phyloP scores from a whole-genome alignment of 202 grass and related monocot species.

The Saccharum hybrid region DNA sequence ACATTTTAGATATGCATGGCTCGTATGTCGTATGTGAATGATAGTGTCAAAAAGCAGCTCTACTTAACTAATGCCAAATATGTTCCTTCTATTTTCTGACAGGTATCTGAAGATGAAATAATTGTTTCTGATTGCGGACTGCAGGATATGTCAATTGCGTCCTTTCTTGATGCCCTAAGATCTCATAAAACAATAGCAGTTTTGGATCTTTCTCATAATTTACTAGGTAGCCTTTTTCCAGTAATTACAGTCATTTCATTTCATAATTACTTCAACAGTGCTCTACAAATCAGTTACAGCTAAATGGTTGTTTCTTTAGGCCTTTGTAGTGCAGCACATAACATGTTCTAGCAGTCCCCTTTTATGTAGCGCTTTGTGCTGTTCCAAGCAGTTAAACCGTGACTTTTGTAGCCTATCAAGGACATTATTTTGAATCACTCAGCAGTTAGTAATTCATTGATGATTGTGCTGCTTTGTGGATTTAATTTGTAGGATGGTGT shows the following conservation, averaged over 20 bases:
- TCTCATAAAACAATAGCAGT: slow-evolving; percentile 86
- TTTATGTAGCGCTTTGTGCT: neutral
- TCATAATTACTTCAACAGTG: slow-evolving; percentile 13
- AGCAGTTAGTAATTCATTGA: neutral
- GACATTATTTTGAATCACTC: neutral
- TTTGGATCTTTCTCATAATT: slow-evolving; percentile 96
- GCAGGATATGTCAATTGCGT: slow-evolving; percentile 72
- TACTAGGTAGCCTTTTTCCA: slow-evolving; percentile 68
- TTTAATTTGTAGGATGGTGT: neutral
- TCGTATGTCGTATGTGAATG: slow-evolving; percentile 12
- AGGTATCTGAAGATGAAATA: slow-evolving; percentile 99
- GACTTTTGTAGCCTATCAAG: neutral
- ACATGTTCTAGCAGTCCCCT: slow-evolving; percentile 11
- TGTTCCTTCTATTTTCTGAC: slow-evolving; percentile 44
- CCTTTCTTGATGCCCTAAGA: slow-evolving; percentile 85
- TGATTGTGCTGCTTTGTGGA: neutral
- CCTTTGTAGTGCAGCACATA: neutral
- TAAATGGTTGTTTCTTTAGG: slow-evolving; percentile 32
- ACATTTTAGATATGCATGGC: slow-evolving; percentile 35
- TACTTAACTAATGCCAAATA: slow-evolving; percentile 41
- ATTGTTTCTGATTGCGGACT: slow-evolving; percentile 87
- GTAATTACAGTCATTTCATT: slow-evolving; percentile 24
- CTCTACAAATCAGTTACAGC: slow-evolving; percentile 22
- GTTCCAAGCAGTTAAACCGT: neutral
- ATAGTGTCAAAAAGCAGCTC: slow-evolving; percentile 12